These are phyloP conservation scores for Mortierella alpina DNA, from an alignment of 192 early-diverging fungal genomes.

Conservation along the genomic window DNA sequence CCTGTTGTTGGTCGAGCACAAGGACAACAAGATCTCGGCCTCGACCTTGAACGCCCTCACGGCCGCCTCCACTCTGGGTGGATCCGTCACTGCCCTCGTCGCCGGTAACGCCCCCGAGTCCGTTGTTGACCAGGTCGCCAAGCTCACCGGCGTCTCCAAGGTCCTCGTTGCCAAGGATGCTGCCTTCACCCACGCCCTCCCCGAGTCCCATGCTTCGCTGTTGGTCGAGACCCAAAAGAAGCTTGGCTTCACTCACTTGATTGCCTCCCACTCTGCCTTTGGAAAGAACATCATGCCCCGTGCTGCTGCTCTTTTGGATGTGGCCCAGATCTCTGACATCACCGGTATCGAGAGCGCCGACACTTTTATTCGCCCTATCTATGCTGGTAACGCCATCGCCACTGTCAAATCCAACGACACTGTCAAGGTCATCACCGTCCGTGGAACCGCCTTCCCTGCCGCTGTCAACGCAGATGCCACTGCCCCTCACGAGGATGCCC, in stretches of 20 bases:
- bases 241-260: constrained; percentile 81
- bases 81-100: constrained; percentile 89
- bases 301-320: constrained; percentile 91
- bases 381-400: constrained; percentile 97
- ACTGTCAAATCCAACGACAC: constrained; percentile 91
- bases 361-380: constrained; percentile 96
- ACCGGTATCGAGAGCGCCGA: constrained; percentile 81
- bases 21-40: constrained; percentile 74
- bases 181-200: constrained; percentile 79
- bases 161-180: constrained; percentile 89
- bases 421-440: constrained; percentile 91
- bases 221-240: constrained; percentile 79
- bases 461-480: constrained; percentile 56
- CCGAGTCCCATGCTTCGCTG: constrained; percentile 85
- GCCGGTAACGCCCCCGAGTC: constrained; percentile 78
- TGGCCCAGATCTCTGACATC: constrained; percentile 92
- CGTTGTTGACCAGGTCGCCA: constrained; percentile 71
- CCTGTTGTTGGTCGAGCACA: constrained; percentile 92
- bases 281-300: constrained; percentile 96
- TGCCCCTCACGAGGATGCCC: constrained; percentile 75
- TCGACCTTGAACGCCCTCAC: constrained; percentile 89
- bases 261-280: constrained; percentile 88
- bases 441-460: constrained; percentile 90
- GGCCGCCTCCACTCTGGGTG: constrained; percentile 85
- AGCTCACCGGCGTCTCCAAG: constrained; percentile 78